These are phyloP conservation scores for Solanum hybrid DNA, from an alignment of 305 asterid species.

Conservation along the genomic window DNA sequence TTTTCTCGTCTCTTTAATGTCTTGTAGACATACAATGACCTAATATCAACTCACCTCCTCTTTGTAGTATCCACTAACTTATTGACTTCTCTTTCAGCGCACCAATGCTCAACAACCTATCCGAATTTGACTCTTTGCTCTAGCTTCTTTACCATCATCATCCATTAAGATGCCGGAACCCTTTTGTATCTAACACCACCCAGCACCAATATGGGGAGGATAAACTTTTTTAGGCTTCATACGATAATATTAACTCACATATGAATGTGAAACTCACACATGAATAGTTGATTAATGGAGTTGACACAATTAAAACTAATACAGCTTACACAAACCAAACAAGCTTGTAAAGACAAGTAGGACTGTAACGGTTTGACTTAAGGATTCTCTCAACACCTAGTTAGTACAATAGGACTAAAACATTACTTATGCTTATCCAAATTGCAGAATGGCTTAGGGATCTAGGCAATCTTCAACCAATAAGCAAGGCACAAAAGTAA, in stretches of 20 bases:
- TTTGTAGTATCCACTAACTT: not conserved
- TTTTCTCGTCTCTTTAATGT: not conserved
- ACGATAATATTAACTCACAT: not conserved
- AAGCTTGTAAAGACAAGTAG: not conserved
- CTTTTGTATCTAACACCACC: not conserved
- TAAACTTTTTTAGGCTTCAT: not conserved
- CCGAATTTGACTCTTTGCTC: not conserved
- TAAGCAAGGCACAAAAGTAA: not conserved
- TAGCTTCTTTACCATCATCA: not conserved
- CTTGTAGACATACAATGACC: not conserved
- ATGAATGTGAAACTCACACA: not conserved
- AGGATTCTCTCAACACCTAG: not conserved
- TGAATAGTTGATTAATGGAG: not conserved
- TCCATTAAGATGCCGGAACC: not conserved
- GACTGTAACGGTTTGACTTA: not conserved
- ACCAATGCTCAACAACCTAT: not conserved
- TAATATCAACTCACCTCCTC: not conserved
- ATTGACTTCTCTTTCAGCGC: not conserved
- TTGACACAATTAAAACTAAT: not conserved
- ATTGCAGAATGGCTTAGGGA: not conserved
- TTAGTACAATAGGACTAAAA: not conserved
- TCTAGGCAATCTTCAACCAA: not conserved
- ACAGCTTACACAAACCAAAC: not conserved
- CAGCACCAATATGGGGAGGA: not conserved
- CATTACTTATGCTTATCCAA: not conserved